Evolutionary conservation across 441 rosid genomes (phyloP).

Genomic region (Jatropha podagrica): DNA sequence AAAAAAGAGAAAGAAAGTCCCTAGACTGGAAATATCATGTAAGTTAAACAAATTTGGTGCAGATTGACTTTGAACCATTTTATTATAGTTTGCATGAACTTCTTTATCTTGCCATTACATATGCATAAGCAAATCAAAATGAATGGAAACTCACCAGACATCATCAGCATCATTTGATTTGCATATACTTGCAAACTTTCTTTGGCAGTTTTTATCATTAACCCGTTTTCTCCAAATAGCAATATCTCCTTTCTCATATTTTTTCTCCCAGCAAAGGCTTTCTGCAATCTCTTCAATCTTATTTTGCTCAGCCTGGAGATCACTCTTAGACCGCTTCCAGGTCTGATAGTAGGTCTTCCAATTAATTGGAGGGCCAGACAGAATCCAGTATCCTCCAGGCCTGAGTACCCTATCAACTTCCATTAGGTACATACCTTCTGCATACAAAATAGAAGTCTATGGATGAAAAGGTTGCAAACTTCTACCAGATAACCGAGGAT

Average conservation of each 20-base stretch:
- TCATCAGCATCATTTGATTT: constrained; percentile 57
- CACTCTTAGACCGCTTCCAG: constrained; percentile 75
- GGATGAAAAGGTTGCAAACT: constrained; percentile 22
- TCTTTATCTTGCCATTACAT: not conserved
- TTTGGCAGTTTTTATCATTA: constrained; percentile 58
- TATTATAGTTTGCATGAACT: not conserved
- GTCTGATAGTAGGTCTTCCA: constrained; percentile 82
- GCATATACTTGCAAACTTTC: constrained; percentile 56
- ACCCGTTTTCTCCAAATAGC: constrained; percentile 68
- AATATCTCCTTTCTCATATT: constrained; percentile 84
- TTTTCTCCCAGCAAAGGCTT: constrained; percentile 91
- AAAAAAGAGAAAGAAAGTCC: not conserved
- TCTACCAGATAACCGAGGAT: not conserved
- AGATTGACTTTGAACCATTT: not conserved
- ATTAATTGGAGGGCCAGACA: constrained; percentile 92
- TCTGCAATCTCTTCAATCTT: constrained; percentile 75
- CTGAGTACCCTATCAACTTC: constrained; percentile 92
- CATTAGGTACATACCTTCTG: constrained; percentile 80
- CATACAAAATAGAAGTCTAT: constrained; percentile 26
- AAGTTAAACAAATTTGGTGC: not conserved
- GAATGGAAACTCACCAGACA: constrained; percentile 64
- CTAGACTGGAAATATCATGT: not conserved
- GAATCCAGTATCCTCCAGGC: constrained; percentile 92
- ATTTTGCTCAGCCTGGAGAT: constrained; percentile 72
- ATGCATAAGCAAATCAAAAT: constrained; percentile 3